Base-by-base conservation (phyloP, 1,284 basidiomycete species). In the Marasmius sp. region DNA sequence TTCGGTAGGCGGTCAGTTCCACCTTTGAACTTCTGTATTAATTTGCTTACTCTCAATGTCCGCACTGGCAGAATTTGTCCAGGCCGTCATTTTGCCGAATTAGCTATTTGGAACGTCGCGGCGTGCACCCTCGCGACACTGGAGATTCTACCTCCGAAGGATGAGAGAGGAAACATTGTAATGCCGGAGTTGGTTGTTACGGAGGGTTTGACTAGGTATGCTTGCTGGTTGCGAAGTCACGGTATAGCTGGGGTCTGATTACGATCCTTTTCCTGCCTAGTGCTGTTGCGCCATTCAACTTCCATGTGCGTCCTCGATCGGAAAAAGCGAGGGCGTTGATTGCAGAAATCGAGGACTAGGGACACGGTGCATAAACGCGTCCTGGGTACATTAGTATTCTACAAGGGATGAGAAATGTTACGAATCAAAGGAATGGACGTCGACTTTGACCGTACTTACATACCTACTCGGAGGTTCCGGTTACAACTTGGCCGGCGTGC, bases 81-180 rank as follows among this genome's bases (percentile, higher is more conserved):
- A 27, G 66, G 66, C 18, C 41, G 64, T 36, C 61, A 60, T 50
- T 60, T 67, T 57, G 67, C 66, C 41, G 66, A 68, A 39, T 59
- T 60, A 27, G 58, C 63, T 34, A 37, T 69, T 14, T 69, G 67
- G 67, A 63, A 67, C 47, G 59, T 59, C 1, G 61, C 67, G 12
- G 67, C 67, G 33, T 65, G 63, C 36, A 61, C 67, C 14, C 59
- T 69, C 22, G 57, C 52, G 45, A 61, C 47, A 20, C 64, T 61
- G 36, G 54, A 64, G 14, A 63, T 67, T 41, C 45, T 5, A 6
- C 60, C 61, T 34, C 59, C 51, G 0, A 38, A 54, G 36, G 57
- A 64, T 14, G 63, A 61, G 53, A 39, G 54, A 7, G 61, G 65
- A 1, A 56, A 41, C 12, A 10, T 37, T 14, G 38, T 65, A n/a